A percentile compares a stretch with the other conserved stretches of the same genome.
Evolutionary conservation across 352 stramenopile species (phyloP).

Genomic region (Pythium folliculosum): DNA sequence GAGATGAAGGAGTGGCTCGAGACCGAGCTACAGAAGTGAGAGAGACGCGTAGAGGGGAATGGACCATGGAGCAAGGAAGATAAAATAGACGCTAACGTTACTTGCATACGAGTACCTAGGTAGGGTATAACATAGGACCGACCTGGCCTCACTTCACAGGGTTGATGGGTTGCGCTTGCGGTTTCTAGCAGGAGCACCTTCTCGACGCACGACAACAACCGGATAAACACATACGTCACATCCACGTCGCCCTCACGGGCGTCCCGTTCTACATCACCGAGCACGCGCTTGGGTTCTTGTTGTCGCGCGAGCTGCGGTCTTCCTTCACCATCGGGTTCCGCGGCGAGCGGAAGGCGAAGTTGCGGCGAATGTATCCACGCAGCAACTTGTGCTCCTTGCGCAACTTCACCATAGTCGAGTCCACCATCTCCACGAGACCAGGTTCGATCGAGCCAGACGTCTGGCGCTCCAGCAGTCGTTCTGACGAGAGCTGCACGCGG

Average conservation of each 20-base stretch:
- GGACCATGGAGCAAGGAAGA: background rate
- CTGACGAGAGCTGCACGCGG: conserved; percentile 75
- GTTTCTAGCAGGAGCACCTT: background rate
- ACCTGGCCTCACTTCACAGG: background rate
- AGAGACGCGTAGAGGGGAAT: background rate
- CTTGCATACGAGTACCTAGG: too few species aligned
- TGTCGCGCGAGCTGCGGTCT: conserved; percentile 18
- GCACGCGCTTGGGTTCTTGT: conserved; percentile 16
- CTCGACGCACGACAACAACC: conserved; percentile 12
- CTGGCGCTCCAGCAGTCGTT: conserved; percentile 57
- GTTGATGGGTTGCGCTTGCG: background rate
- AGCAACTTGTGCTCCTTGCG: conserved; percentile 68
- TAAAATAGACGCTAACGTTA: conserved; percentile 11
- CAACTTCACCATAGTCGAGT: conserved; percentile 46
- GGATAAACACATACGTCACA: conserved; percentile 2
- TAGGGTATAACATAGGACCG: background rate
- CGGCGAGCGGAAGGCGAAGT: conserved; percentile 67
- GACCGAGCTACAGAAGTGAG: too few species aligned
- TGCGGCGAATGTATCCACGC: conserved; percentile 74
- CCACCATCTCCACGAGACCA: conserved; percentile 31
- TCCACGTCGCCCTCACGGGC: background rate
- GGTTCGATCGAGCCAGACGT: conserved; percentile 26
- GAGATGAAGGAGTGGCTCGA: conserved; percentile 47
- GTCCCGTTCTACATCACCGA: conserved; percentile 13
- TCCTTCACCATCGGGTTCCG: conserved; percentile 12